Evolutionary conservation across 2,329 filamentous ascomycete genomes (phyloP), one percentile per base, ranked within the genome.

Genomic region (Colletotrichum tanaceti): DNA sequence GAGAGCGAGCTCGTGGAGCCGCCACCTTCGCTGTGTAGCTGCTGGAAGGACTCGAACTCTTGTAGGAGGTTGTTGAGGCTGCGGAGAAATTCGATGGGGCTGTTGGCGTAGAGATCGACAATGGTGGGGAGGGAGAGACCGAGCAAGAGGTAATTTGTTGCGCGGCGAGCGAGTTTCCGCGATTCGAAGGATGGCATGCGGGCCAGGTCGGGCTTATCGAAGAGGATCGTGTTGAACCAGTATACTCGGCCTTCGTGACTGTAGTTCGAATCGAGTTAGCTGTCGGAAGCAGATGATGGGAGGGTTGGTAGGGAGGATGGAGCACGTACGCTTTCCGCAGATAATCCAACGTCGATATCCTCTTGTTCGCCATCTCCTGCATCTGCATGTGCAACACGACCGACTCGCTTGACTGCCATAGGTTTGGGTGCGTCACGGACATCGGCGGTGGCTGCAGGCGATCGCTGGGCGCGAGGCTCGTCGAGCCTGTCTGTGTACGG

Each of bases 151-250:
- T 95, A 97, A 79, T 97, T 97, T 59, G 94, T 97, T 43, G 96
- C 95, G 73, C 96, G 93, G 67, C 94, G 91, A 70, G 93, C 91
- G 57, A 98, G 89, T 77, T 95, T 96, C 72, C 92, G 90, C 4
- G 89, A 83, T 68, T 97, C 92, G 77, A 97, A 95, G 77, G 93
- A 97, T 53, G 95, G 90, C 83, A 98, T 91, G 75, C 91, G 90
- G 59, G 87, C 83, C 41, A 98, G 86, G 78, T 97, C 93, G 38
- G 88, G 80, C 75, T 93, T 92, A 72, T 94, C 93, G 80, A 97
- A 97, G 76, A 97, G 91, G 70, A 97, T 89, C 0, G 96, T 98
- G 81, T 98, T 98, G 85, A 98, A 98, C 94, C 96, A 98, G 83
- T 97, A 98, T 49, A 97, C 90, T 67, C 93, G 90, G 70, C 95